phyloP scores from a whole-genome alignment of 164 flowering plant species.

The grape (Vitis vinifera) region ASM3070453v1 NC_081809.1:26535001-26535500 shows the following conservation, averaged over 20 bases:
- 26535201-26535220: constrained; percentile 93
- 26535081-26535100: not conserved
- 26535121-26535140: constrained; percentile 47
- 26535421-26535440: not conserved
- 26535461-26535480: constrained; percentile 99
- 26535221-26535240: constrained; percentile 97
- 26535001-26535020: too few species aligned
- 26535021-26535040: too few species aligned
- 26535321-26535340: not conserved
- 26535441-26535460: constrained; percentile 20
- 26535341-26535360: not conserved
- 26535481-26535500: constrained; percentile 94
- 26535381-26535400: too few species aligned
- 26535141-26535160: constrained; percentile 94
- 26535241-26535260: constrained; percentile 95
- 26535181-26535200: constrained; percentile 98
- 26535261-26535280: constrained; percentile 68
- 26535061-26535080: constrained; percentile 15
- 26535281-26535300: not conserved
- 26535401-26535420: too few species aligned
- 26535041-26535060: too few species aligned
- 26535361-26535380: too few species aligned
- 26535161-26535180: constrained; percentile 89
- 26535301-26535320: not conserved
- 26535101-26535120: constrained; percentile 5